Percentiles rank a stretch among this genome's conserved stretches.
Conservation (phyloP, 495 filamentous ascomycete genomes). For the Penicillium paradoxum region DNA sequence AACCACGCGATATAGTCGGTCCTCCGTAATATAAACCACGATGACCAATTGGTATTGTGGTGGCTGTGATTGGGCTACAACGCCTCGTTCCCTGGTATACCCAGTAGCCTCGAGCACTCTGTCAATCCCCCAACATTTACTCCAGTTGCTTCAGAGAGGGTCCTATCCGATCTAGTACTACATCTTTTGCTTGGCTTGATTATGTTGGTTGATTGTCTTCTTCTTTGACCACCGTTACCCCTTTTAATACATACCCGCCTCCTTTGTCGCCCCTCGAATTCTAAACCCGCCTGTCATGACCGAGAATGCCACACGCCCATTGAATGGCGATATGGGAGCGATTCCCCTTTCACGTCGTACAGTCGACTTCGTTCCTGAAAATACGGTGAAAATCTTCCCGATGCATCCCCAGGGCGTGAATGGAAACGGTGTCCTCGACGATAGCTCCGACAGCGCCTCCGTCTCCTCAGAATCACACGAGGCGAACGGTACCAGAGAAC, state of each 20-base stretch:
- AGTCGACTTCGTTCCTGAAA: background rate
- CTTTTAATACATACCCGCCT: slow-evolving; percentile 1
- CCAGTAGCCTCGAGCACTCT: slow-evolving; percentile 4
- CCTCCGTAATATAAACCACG: no score
- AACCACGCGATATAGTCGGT: no score
- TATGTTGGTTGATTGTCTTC: background rate
- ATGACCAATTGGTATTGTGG: slow-evolving; percentile 6
- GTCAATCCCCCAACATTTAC: background rate
- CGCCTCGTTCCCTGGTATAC: slow-evolving; percentile 5
- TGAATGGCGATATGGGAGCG: background rate
- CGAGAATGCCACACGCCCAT: background rate
- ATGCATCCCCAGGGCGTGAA: background rate
- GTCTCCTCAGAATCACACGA: slow-evolving; percentile 21
- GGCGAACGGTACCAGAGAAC: slow-evolving; percentile 13
- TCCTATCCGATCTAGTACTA: no score
- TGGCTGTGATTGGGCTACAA: slow-evolving; percentile 1
- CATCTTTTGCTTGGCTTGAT: background rate
- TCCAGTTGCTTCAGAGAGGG: background rate
- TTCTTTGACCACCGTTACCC: background rate
- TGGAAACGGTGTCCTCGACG: slow-evolving; percentile 15
- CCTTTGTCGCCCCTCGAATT: background rate
- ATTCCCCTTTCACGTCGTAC: background rate
- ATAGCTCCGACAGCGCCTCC: slow-evolving; percentile 20
- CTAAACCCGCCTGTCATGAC: background rate
- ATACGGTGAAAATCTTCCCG: slow-evolving; percentile 1